Percentiles rank a stretch among this genome's conserved stretches.
Evolutionary conservation across 805 yeast species (phyloP).

Genomic region (Wickerhamiella alocasiicola): DNA sequence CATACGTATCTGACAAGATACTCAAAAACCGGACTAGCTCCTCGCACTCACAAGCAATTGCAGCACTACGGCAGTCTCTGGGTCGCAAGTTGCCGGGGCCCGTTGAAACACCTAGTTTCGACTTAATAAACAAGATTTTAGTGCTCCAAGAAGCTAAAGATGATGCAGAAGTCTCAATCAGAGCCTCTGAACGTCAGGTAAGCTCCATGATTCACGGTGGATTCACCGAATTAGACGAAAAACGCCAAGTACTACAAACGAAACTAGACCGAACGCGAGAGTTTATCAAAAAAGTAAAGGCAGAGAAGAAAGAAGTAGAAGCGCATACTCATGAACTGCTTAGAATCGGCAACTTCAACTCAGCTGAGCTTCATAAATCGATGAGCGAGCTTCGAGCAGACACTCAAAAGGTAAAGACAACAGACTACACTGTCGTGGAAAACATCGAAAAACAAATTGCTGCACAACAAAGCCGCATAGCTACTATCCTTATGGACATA

Average conservation of each 20-base stretch:
- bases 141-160: slow-evolving; percentile 23
- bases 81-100: slow-evolving; percentile 1
- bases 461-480: slow-evolving; percentile 23
- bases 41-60: slow-evolving; percentile 2
- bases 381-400: too few species aligned
- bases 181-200: slow-evolving; percentile 15
- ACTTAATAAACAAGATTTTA: slow-evolving; percentile 23
- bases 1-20: neutral
- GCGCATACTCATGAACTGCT: neutral
- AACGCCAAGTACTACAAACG: slow-evolving; percentile 11
- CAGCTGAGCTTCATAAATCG: neutral
- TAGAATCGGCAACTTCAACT: neutral
- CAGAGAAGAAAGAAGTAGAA: neutral
- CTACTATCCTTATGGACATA: slow-evolving; percentile 20
- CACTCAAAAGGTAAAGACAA: too few species aligned
- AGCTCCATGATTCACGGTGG: slow-evolving; percentile 13
- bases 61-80: slow-evolving; percentile 5
- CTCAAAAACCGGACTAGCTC: neutral
- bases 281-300: neutral
- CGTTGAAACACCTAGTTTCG: slow-evolving; percentile 17
- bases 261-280: slow-evolving; percentile 8
- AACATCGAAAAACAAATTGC: neutral
- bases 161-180: slow-evolving; percentile 22
- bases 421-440: neutral
- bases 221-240: slow-evolving; percentile 10